Evolutionary conservation across 495 filamentous ascomycete species (phyloP).

Genomic region (Annulohypoxylon bovei): DNA sequence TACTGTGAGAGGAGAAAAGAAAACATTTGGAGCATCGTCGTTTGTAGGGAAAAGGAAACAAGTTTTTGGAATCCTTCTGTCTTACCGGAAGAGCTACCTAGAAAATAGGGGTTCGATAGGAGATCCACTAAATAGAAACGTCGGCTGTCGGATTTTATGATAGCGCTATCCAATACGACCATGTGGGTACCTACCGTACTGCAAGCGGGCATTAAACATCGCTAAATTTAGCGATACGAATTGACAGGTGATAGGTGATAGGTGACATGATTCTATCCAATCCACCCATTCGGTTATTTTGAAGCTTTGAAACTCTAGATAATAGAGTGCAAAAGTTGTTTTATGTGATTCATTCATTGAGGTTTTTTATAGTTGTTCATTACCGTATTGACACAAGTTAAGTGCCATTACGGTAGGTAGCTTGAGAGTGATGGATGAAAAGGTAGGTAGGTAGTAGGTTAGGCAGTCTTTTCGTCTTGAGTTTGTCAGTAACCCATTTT

Average conservation of each 20-base stretch:
- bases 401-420: not conserved
- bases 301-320: too few relatives aligned
- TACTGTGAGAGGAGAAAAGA: conserved; percentile 14
- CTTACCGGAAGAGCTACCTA: not conserved
- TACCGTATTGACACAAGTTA: not conserved
- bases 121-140: conserved; percentile 18
- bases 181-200: not conserved
- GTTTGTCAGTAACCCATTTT: not conserved
- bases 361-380: not conserved
- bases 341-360: not conserved
- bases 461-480: not conserved
- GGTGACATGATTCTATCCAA: too few relatives aligned
- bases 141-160: not conserved
- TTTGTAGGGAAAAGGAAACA: conserved; percentile 5
- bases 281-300: not conserved
- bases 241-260: not conserved
- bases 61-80: not conserved
- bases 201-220: not conserved
- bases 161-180: too few relatives aligned
- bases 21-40: conserved; percentile 23
- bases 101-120: conserved; percentile 13
- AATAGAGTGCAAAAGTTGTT: not conserved
- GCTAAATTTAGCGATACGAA: conserved; percentile 20
- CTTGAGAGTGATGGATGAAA: not conserved
- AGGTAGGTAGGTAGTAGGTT: too few relatives aligned